Percentiles rank a stretch among this genome's conserved stretches.
Evolutionary conservation across 2,329 filamentous ascomycete species (phyloP).

Genomic region (Calycina herbarum): DNA sequence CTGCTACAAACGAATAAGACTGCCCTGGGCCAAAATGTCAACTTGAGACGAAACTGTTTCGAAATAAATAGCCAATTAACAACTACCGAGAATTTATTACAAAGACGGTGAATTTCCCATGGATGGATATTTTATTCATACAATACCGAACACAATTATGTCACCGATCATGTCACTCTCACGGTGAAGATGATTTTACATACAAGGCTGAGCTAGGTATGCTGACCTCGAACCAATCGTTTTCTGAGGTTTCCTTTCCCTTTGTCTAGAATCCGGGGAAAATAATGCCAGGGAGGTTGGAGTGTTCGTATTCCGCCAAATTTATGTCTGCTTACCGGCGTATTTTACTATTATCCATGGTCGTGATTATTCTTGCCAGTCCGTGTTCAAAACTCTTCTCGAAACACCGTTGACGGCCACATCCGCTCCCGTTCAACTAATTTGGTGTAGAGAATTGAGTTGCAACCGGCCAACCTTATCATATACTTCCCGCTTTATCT

Average conservation of each 20-base stretch:
- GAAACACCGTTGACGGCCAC: neutral
- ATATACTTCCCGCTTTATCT: neutral
- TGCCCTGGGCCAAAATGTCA: conserved; percentile 5
- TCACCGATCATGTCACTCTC: neutral
- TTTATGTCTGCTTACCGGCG: neutral
- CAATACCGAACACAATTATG: neutral
- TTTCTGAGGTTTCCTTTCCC: neutral
- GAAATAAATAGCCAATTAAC: conserved; percentile 12
- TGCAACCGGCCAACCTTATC: neutral
- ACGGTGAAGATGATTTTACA: neutral
- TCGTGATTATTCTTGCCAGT: neutral
- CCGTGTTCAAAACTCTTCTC: neutral
- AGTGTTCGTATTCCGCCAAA: neutral
- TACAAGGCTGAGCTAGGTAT: neutral
- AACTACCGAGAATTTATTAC: neutral
- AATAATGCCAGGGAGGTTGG: neutral
- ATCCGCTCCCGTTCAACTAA: neutral
- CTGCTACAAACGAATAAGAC: too few species aligned
- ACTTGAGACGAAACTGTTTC: conserved; percentile 31
- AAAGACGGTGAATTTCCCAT: neutral
- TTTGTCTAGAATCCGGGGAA: neutral
- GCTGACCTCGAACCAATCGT: neutral
- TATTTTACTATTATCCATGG: neutral
- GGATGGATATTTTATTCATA: too few species aligned
- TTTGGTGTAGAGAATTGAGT: neutral